Percentiles rank a stretch among this genome's conserved stretches.
Conservation (phyloP, 31 red algal genomes). For the Odonthalia washingtoniensis region DNA sequence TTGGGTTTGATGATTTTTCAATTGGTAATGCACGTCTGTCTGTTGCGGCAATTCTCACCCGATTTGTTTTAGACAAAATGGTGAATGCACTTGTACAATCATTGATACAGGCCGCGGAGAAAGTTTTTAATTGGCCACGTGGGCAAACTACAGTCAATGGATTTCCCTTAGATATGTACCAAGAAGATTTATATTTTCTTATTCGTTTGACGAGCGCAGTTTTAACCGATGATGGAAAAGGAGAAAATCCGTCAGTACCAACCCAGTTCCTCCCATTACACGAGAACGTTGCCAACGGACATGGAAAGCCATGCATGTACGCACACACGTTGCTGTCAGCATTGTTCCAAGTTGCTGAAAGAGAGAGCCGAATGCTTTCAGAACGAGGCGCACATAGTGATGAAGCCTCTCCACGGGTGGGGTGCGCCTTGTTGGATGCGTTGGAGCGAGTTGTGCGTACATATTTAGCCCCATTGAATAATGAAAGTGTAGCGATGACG, state of each 20-base stretch:
- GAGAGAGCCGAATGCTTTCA: slow-evolving; percentile 17
- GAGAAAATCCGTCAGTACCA: slow-evolving; percentile 58
- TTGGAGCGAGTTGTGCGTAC: slow-evolving; percentile 29
- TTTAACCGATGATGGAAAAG: slow-evolving; percentile 47
- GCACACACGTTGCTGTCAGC: slow-evolving; percentile 38
- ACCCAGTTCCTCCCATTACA: slow-evolving; percentile 25
- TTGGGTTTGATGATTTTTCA: slow-evolving; percentile 53
- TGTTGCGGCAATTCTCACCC: slow-evolving; percentile 35
- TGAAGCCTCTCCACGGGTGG: slow-evolving; percentile 57
- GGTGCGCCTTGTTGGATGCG: slow-evolving; percentile 30
- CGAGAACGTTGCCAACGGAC: background rate
- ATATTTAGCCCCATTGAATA: slow-evolving; percentile 39
- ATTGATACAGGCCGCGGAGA: slow-evolving; percentile 20
- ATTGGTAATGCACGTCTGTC: slow-evolving; percentile 35
- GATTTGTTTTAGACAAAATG: slow-evolving; percentile 38
- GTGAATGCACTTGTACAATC: background rate
- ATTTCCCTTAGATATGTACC: slow-evolving; percentile 31
- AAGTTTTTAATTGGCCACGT: slow-evolving; percentile 20
- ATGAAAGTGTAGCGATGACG: background rate
- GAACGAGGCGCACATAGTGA: slow-evolving; percentile 31
- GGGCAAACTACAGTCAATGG: background rate
- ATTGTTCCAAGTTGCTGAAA: slow-evolving; percentile 34
- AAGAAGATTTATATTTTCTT: slow-evolving; percentile 57
- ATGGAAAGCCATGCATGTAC: background rate
- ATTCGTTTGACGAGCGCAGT: slow-evolving; percentile 41